Percentiles rank a stretch among this genome's conserved stretches.
These are phyloP conservation scores for Blastomyces emzantsi DNA, from an alignment of 2,329 filamentous ascomycete species.

Conservation along the genomic window DNA sequence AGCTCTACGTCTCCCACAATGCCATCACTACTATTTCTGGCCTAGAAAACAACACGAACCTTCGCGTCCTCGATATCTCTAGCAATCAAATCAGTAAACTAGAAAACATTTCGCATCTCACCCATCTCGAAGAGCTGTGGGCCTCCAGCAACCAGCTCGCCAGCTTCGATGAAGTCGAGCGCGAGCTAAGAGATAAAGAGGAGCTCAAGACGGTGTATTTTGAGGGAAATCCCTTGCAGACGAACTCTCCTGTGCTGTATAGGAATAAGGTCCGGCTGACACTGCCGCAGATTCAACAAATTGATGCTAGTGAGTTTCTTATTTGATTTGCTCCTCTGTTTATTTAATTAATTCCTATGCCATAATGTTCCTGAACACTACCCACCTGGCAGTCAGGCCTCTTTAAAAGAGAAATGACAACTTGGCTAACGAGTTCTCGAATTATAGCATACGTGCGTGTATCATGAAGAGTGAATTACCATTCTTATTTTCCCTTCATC, in stretches of 20 bases:
- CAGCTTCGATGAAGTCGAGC: constrained; percentile 73
- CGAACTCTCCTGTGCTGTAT: constrained; percentile 70
- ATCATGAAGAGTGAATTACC: constrained; percentile 8
- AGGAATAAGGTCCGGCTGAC: constrained; percentile 87
- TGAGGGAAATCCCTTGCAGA: constrained; percentile 86
- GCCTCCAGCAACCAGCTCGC: constrained; percentile 76
- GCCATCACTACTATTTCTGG: constrained; percentile 69
- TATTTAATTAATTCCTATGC: background rate
- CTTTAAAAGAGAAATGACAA: background rate
- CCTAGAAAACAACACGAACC: constrained; percentile 55
- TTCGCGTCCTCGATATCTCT: constrained; percentile 78
- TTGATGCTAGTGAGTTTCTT: constrained; percentile 81
- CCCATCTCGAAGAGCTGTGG: constrained; percentile 81
- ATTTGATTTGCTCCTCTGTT: constrained; percentile 7
- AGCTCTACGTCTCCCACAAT: constrained; percentile 95
- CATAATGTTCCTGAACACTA: background rate
- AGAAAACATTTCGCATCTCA: constrained; percentile 58
- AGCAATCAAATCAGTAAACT: constrained; percentile 76
- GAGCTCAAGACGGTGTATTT: constrained; percentile 86
- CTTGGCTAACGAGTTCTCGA: constrained; percentile 4
- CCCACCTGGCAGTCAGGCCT: background rate
- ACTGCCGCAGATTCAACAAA: constrained; percentile 79
- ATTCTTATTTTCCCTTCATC: background rate
- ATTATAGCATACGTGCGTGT: constrained; percentile 27
- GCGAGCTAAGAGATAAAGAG: constrained; percentile 67